Evolutionary conservation across 805 yeast genomes (phyloP).

Genomic region (Metschnikowia baotianmanensis): DNA sequence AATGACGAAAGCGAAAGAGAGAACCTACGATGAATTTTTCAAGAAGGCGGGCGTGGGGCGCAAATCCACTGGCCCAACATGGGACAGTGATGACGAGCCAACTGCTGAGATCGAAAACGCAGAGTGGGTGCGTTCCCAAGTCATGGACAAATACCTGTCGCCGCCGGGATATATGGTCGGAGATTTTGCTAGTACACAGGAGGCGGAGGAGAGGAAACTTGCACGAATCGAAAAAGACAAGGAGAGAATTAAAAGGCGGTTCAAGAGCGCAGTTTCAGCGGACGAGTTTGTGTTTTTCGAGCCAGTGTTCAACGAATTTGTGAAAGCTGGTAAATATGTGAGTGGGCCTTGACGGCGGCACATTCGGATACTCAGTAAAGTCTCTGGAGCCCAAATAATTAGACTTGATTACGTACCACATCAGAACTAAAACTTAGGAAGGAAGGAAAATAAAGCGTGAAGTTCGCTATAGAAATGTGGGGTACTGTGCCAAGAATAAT

Average conservation of each 20-base stretch:
- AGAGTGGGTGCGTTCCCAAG: constrained; percentile 24
- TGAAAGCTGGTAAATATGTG: constrained; percentile 12
- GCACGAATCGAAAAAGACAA: constrained; percentile 23
- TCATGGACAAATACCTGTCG: constrained; percentile 36
- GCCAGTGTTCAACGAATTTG: constrained; percentile 32
- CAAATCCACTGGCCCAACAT: constrained; percentile 14
- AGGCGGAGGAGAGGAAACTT: constrained; percentile 22
- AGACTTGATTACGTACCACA: too few relatives aligned
- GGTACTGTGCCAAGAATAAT: too few relatives aligned
- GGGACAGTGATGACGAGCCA: constrained; percentile 20
- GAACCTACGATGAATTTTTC: constrained; percentile 18
- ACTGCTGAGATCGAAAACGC: constrained; percentile 1
- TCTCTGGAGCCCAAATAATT: too few relatives aligned
- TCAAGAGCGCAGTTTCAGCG: constrained; percentile 25
- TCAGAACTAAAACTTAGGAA: too few relatives aligned
- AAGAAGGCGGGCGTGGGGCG: constrained; percentile 18
- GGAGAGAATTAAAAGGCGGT: constrained; percentile 28
- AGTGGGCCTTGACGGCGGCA: constrained; percentile 5
- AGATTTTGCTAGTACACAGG: constrained; percentile 38
- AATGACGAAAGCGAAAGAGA: constrained; percentile 23
- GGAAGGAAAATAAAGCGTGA: too few relatives aligned
- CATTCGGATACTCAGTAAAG: too few relatives aligned
- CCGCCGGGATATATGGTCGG: constrained; percentile 43
- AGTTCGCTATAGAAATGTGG: too few relatives aligned
- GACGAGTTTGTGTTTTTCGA: constrained; percentile 35